phyloP scores from a whole-genome alignment of 2,329 filamentous ascomycete genomes.

The Huntiella moniliformis region DNA sequence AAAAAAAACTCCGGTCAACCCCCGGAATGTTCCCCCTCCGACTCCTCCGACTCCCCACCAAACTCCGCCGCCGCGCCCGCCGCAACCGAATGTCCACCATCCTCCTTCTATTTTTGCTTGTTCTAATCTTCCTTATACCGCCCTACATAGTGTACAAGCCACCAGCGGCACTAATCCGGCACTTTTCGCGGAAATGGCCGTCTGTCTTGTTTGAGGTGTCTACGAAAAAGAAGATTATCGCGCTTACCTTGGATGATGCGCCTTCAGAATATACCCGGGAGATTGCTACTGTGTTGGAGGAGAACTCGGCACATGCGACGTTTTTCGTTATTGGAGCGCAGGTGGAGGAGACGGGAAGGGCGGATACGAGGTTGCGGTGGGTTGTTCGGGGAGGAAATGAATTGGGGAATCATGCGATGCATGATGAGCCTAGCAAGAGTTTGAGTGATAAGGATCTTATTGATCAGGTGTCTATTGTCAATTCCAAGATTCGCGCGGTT shows the following conservation, averaged over 20 bases:
- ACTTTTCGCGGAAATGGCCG: constrained; percentile 53
- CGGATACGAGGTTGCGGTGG: constrained; percentile 33
- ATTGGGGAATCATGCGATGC: constrained; percentile 77
- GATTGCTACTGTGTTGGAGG: constrained; percentile 49
- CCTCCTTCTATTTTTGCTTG: constrained; percentile 22
- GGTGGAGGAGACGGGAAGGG: constrained; percentile 28
- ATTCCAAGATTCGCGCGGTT: constrained; percentile 36
- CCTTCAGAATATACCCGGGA: constrained; percentile 53
- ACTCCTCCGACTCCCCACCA: constrained; percentile 35
- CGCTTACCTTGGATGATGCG: constrained; percentile 73
- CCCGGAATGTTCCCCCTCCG: constrained; percentile 20
- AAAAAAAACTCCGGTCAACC: not conserved
- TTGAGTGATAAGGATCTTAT: constrained; percentile 41
- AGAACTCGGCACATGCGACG: constrained; percentile 53
- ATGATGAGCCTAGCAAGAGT: constrained; percentile 54
- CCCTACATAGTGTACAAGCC: constrained; percentile 68
- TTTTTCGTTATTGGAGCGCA: constrained; percentile 81
- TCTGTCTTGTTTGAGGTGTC: constrained; percentile 59
- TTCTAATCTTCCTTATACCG: constrained; percentile 22
- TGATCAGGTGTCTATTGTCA: constrained; percentile 45
- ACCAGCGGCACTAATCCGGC: constrained; percentile 48
- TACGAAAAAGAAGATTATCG: constrained; percentile 45
- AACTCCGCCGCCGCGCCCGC: constrained; percentile 37
- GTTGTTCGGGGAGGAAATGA: constrained; percentile 47
- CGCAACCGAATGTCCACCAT: constrained; percentile 40